These are phyloP conservation scores for Cyberlindnera veronae DNA, from an alignment of 805 yeast genomes.

Conservation along the genomic window DNA sequence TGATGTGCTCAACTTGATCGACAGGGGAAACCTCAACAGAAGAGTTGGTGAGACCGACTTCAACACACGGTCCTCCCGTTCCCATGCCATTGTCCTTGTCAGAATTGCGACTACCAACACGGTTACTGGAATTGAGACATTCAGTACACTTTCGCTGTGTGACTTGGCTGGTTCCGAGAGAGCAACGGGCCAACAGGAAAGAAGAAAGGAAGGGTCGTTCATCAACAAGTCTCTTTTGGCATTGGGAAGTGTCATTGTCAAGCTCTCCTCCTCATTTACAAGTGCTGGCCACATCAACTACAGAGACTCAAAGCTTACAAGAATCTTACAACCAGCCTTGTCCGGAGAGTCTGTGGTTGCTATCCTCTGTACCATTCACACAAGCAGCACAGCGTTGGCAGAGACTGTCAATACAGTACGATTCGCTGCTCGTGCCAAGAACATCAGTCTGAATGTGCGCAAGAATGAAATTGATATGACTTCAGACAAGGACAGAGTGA, in stretches of 20 bases:
- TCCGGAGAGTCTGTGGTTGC: constrained; percentile 84
- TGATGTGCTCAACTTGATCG: constrained; percentile 59
- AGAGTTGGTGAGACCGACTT: constrained; percentile 87
- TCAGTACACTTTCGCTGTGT: constrained; percentile 75
- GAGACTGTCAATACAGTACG: constrained; percentile 86
- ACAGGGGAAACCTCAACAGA: constrained; percentile 68
- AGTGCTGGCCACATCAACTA: constrained; percentile 75
- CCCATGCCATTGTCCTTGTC: constrained; percentile 85
- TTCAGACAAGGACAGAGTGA: constrained; percentile 45
- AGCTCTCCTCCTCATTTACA: constrained; percentile 41
- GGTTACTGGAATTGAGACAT: constrained; percentile 34
- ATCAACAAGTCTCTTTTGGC: constrained; percentile 90
- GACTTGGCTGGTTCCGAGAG: constrained; percentile 97
- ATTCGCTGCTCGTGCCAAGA: constrained; percentile 92
- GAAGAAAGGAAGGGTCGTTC: constrained; percentile 90
- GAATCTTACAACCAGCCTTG: constrained; percentile 87
- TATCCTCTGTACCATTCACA: constrained; percentile 82
- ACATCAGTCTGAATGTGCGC: constrained; percentile 67
- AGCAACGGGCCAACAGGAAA: constrained; percentile 60
- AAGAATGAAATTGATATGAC: constrained; percentile 40
- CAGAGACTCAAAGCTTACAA: constrained; percentile 87
- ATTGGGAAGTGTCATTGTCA: constrained; percentile 86
- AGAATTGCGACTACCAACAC: constrained; percentile 46
- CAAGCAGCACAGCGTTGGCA: constrained; percentile 53
- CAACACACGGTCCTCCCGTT: constrained; percentile 82